A percentile compares a stretch with the other conserved stretches of the same genome.
phyloP scores from a whole-genome alignment of 2,329 filamentous ascomycete genomes.

The Fusarium sp. region DNA sequence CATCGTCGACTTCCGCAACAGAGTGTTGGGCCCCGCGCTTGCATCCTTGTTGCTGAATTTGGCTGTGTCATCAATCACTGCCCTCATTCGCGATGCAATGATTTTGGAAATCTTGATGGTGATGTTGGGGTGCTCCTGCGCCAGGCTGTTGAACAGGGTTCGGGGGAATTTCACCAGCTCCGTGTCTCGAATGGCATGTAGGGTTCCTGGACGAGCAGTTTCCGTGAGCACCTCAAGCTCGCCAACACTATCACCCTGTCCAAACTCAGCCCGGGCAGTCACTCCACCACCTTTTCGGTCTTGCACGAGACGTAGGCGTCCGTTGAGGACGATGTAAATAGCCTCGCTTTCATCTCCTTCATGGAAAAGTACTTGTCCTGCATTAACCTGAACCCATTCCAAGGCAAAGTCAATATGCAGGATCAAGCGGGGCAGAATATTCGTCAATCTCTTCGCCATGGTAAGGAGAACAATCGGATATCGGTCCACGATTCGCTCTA shows the following conservation, averaged over 20 bases:
- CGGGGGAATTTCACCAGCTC: slow-evolving; percentile 97
- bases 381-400: slow-evolving; percentile 97
- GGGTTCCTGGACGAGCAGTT: slow-evolving; percentile 87
- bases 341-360: slow-evolving; percentile 97
- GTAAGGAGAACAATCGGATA: slow-evolving; percentile 95
- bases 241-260: slow-evolving; percentile 97
- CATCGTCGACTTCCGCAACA: slow-evolving; percentile 84
- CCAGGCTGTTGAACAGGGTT: slow-evolving; percentile 96
- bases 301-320: slow-evolving; percentile 86
- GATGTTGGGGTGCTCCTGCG: slow-evolving; percentile 96
- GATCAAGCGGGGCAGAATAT: slow-evolving; percentile 88
- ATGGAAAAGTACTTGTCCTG: slow-evolving; percentile 94
- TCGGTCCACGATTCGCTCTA: slow-evolving; percentile 93
- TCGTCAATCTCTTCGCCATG: slow-evolving; percentile 95
- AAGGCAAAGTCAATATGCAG: slow-evolving; percentile 98
- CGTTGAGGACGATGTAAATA: slow-evolving; percentile 98
- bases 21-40: slow-evolving; percentile 66
- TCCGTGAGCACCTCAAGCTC: slow-evolving; percentile 98
- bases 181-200: slow-evolving; percentile 97
- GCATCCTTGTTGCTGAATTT: slow-evolving; percentile 77
- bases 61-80: slow-evolving; percentile 86
- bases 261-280: slow-evolving; percentile 91
- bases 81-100: slow-evolving; percentile 94
- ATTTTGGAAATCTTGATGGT: slow-evolving; percentile 99
- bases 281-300: slow-evolving; percentile 87